These are phyloP conservation scores for Globisporangium radiosum DNA, from an alignment of 352 stramenopile genomes.

Conservation along the genomic window DNA sequence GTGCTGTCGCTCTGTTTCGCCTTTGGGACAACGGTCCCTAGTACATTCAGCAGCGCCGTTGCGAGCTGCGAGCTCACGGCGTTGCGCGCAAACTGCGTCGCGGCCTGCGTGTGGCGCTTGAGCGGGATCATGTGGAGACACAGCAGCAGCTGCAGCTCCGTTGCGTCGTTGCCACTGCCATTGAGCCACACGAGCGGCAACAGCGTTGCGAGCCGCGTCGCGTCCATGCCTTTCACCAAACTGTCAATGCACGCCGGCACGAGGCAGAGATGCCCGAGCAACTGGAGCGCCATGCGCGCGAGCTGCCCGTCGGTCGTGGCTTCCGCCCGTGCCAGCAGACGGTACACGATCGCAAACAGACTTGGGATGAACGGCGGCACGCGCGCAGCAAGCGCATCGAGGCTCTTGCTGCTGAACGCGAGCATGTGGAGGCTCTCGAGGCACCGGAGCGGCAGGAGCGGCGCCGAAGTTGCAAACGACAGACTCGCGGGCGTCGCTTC, in stretches of 20 bases:
- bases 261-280: conserved; percentile 81
- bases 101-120: conserved; percentile 81
- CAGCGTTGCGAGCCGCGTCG: conserved; percentile 55
- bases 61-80: conserved; percentile 74
- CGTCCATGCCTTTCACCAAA: conserved; percentile 84
- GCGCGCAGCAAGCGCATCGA: conserved; percentile 65
- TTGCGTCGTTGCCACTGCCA: conserved; percentile 39
- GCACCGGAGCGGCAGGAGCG: conserved; percentile 74
- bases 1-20: conserved; percentile 74
- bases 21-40: conserved; percentile 76
- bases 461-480: conserved; percentile 57
- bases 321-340: conserved; percentile 67
- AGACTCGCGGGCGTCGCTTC: conserved; percentile 76
- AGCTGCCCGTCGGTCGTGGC: conserved; percentile 78
- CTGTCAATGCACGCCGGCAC: conserved; percentile 85
- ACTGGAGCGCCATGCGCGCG: conserved; percentile 68
- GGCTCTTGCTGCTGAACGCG: conserved; percentile 80
- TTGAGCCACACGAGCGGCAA: conserved; percentile 66
- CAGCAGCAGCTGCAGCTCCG: conserved; percentile 74
- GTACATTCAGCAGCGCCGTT: conserved; percentile 71
- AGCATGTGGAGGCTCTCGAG: conserved; percentile 85
- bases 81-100: conserved; percentile 78
- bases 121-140: conserved; percentile 86
- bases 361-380: conserved; percentile 84
- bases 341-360: conserved; percentile 81